These are phyloP conservation scores for Paramecium primaurelia DNA, from an alignment of 73 alveolate species.

Conservation along the genomic window DNA sequence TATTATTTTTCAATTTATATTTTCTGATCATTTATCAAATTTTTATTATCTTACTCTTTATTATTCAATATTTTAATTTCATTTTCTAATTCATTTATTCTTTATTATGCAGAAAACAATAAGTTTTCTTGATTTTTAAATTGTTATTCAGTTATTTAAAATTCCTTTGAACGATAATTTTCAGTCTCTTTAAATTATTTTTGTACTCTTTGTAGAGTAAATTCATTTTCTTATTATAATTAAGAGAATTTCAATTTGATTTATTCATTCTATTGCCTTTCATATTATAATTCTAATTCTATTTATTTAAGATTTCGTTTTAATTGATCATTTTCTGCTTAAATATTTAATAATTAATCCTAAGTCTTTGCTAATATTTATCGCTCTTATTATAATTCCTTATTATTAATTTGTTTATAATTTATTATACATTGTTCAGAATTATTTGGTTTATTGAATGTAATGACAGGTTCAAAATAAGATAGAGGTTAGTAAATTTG, in stretches of 20 bases:
- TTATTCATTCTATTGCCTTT: background rate
- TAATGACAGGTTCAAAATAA: background rate
- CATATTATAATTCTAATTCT: background rate
- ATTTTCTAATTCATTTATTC: conserved; percentile 17
- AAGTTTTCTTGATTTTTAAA: background rate
- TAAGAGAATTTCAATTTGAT: background rate
- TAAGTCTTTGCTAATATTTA: background rate
- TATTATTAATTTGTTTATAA: background rate
- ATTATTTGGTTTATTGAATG: background rate
- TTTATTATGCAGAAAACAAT: background rate
- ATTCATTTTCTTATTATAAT: background rate
- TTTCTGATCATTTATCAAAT: background rate
- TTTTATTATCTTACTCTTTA: background rate
- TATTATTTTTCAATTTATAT: background rate
- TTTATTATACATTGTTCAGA: background rate
- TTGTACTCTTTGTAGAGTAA: background rate
- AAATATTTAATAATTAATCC: background rate
- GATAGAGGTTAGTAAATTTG: background rate
- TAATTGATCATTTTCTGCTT: background rate
- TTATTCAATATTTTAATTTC: background rate
- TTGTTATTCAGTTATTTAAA: background rate
- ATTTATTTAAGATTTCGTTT: background rate
- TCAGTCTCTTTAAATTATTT: conserved; percentile 3
- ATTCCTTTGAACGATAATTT: background rate
- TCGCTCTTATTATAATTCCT: background rate